Evolutionary conservation across 306 rosid species (phyloP).

Genomic region (Crataegus laevigata): DNA sequence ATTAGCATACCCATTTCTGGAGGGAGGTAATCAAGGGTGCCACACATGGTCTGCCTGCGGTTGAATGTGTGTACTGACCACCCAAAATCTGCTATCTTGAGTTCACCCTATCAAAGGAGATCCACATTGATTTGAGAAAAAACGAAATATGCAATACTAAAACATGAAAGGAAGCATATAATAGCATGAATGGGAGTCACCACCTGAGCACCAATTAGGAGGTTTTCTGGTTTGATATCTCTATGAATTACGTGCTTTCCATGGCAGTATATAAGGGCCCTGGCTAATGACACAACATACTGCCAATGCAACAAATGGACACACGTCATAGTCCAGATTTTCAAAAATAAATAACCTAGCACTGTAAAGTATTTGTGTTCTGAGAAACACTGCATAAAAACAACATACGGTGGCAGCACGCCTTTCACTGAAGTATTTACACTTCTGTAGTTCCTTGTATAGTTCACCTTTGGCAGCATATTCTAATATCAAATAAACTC

Average conservation of each 20-base stretch:
- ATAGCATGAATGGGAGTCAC: conserved; percentile 14
- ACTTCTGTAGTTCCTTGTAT: conserved; percentile 90
- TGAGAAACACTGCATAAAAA: background rate
- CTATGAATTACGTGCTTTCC: conserved; percentile 98
- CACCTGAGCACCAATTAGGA: conserved; percentile 91
- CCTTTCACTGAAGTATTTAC: conserved; percentile 95
- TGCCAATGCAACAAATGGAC: conserved; percentile 25
- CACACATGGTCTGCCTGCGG: conserved; percentile 99
- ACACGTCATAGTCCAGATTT: background rate
- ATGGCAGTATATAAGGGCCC: conserved; percentile 98
- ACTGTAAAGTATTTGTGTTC: background rate
- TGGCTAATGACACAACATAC: conserved; percentile 92
- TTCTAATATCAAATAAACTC: conserved; percentile 91
- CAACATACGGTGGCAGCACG: conserved; percentile 96
- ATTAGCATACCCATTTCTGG: conserved; percentile 91
- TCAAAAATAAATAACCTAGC: background rate
- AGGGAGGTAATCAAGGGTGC: conserved; percentile 95
- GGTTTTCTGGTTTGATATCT: conserved; percentile 98
- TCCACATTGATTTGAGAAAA: conserved; percentile 13
- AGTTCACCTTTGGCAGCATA: conserved; percentile 98
- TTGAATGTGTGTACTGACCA: conserved; percentile 99
- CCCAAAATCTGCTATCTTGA: conserved; percentile 97
- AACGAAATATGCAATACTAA: background rate
- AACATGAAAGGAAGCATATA: conserved; percentile 4
- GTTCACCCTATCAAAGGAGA: conserved; percentile 64